Evolutionary conservation across 2,329 filamentous ascomycete genomes (phyloP).

Genomic region (Beauveria varroae): DNA sequence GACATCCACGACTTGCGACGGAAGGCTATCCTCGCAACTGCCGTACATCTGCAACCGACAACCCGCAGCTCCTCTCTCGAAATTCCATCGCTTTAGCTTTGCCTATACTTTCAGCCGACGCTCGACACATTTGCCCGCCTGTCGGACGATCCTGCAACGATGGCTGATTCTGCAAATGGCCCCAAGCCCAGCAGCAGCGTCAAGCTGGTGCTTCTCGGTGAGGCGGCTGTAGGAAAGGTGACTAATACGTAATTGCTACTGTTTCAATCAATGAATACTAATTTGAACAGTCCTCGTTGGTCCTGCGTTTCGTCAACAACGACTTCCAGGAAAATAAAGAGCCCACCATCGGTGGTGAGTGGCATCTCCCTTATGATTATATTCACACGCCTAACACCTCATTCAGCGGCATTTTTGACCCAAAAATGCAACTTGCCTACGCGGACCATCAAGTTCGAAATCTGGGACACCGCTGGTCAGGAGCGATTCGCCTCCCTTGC

Average conservation of each 20-base stretch:
- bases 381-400: not conserved
- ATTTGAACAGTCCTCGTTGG: conserved; percentile 72
- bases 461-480: conserved; percentile 98
- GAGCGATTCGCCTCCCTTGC: conserved; percentile 94
- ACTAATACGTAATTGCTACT: conserved; percentile 11
- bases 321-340: conserved; percentile 99
- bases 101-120: not conserved
- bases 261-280: conserved; percentile 11
- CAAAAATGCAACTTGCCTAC: conserved; percentile 97
- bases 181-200: conserved; percentile 99
- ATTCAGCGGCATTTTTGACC: conserved; percentile 84
- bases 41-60: not conserved
- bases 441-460: conserved; percentile 87
- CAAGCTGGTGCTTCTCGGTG: conserved; percentile 95
- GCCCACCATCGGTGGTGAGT: conserved; percentile 90
- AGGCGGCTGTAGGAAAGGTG: conserved; percentile 98
- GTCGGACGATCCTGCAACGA: conserved; percentile 15
- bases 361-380: conserved; percentile 1
- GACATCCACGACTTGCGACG: conserved; percentile 2
- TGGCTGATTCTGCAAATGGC: conserved; percentile 46
- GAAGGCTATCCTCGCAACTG: not conserved
- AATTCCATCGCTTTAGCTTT: not conserved
- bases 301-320: conserved; percentile 98
- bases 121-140: not conserved
- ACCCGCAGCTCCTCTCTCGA: not conserved